Evolutionary conservation across 176 grass and related monocot genomes (phyloP).

Genomic region (Carex scoparia): DNA sequence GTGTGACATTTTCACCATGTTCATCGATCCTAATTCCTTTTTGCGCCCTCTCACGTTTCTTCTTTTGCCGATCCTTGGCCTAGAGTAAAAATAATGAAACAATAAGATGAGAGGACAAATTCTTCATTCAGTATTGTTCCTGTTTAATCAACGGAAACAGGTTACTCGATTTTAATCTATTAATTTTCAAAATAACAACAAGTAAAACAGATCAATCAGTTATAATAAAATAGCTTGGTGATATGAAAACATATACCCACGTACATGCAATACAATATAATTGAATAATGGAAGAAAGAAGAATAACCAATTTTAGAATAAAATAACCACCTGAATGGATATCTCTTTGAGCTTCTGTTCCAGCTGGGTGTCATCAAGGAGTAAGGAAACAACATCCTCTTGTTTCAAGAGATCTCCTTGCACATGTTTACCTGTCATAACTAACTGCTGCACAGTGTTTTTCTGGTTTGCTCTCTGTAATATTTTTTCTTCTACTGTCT

Average conservation of each 20-base stretch:
- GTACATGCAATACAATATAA: background rate
- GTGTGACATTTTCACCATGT: constrained; percentile 66
- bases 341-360: constrained; percentile 94
- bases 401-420: constrained; percentile 92
- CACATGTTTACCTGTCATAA: constrained; percentile 95
- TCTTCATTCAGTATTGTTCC: background rate
- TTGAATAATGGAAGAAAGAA: background rate
- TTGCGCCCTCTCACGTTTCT: constrained; percentile 40
- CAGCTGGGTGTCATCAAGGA: constrained; percentile 84
- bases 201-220: background rate
- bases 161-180: background rate
- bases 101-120: constrained; percentile 23
- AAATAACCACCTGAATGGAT: constrained; percentile 64
- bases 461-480: constrained; percentile 95
- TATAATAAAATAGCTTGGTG: background rate
- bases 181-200: background rate
- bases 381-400: constrained; percentile 97
- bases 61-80: constrained; percentile 85
- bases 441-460: constrained; percentile 95
- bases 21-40: constrained; percentile 87
- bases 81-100: constrained; percentile 30
- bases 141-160: background rate
- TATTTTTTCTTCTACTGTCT: constrained; percentile 98
- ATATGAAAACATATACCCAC: background rate
- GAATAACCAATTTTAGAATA: background rate